Base-by-base conservation (phyloP, 163 green algal genomes). In the Chloromonas sp. region DNA sequence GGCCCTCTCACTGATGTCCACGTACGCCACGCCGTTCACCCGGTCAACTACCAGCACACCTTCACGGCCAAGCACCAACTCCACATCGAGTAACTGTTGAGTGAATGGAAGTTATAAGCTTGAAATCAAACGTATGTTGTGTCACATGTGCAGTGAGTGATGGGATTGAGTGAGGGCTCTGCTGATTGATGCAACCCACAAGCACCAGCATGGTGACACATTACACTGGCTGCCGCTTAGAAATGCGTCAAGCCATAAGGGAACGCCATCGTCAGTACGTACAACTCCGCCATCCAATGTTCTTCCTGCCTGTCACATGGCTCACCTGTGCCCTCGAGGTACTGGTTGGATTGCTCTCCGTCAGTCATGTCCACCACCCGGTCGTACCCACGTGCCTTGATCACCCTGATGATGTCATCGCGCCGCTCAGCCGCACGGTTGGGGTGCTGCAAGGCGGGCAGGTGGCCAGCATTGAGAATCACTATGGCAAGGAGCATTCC, bases 21-120 rank as follows among this genome's bases (percentile, higher is more conserved):
- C 96, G 85, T 98, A 99, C 0, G 94, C 96, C 5, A 98, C 91
- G 14, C 96, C 92, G 80, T 97, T 95, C 76, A 96, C 86, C 74
- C 96, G 92, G 89, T 99, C 96, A 59, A 97, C 87, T 60, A 99
- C 95, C 70, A 99, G 89, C 71, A 95, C 93, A 60, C 96, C 93
- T 88, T 36, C 36, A 36, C 36, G 36, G 36, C 36, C 36, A 36
- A 36, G 36, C 36, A 36, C 36, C 36, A 36, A 36, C 36, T 36
- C 36, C 36, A 36, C 36, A 36, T 36, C 36, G 36, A 36, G 36
- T 36, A 36, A 36, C 36, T 36, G 36, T 36, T 36, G 36, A 36
- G 36, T 36, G 36, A 36, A 36, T 36, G 36, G 36, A 36, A 36
- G 36, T 36, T 36, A 36, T 36, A 36, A 36, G 36, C 36, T 36